Conservation (phyloP, 495 filamentous ascomycete species). For the Daldinia grandis region DNA sequence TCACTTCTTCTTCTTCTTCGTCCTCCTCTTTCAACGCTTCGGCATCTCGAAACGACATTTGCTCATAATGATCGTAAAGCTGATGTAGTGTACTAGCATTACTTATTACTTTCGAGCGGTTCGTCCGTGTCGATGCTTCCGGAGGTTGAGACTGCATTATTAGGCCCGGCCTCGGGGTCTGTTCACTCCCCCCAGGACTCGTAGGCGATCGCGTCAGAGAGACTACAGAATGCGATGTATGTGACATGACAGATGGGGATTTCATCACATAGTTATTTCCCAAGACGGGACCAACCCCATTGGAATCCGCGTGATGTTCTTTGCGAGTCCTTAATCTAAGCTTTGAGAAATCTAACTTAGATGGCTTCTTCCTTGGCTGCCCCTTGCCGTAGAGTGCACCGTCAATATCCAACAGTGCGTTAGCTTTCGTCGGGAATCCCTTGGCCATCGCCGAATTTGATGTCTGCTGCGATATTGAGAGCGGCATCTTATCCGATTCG, state of each 20-base stretch:
- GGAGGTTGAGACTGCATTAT: slow-evolving; percentile 33
- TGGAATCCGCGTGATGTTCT: slow-evolving; percentile 30
- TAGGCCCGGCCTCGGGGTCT: slow-evolving; percentile 38
- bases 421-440: slow-evolving; percentile 56
- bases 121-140: slow-evolving; percentile 40
- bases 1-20: slow-evolving; percentile 23
- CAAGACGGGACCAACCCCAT: slow-evolving; percentile 36
- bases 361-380: slow-evolving; percentile 58
- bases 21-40: slow-evolving; percentile 46
- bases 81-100: slow-evolving; percentile 49
- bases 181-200: slow-evolving; percentile 15
- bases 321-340: slow-evolving; percentile 45
- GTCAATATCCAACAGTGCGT: slow-evolving; percentile 55
- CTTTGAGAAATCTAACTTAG: slow-evolving; percentile 57
- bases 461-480: slow-evolving; percentile 64
- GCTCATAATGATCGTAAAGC: slow-evolving; percentile 64
- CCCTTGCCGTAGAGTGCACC: slow-evolving; percentile 34
- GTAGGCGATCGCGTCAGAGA: slow-evolving; percentile 31
- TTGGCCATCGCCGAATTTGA: slow-evolving; percentile 64
- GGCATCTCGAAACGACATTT: slow-evolving; percentile 53
- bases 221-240: slow-evolving; percentile 40
- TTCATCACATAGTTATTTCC: slow-evolving; percentile 45
- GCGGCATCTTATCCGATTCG: slow-evolving; percentile 59
- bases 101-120: slow-evolving; percentile 46
- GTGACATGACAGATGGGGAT: slow-evolving; percentile 54